Evolutionary conservation across 306 rosid genomes (phyloP).

Genomic region (Malus orientalis): DNA sequence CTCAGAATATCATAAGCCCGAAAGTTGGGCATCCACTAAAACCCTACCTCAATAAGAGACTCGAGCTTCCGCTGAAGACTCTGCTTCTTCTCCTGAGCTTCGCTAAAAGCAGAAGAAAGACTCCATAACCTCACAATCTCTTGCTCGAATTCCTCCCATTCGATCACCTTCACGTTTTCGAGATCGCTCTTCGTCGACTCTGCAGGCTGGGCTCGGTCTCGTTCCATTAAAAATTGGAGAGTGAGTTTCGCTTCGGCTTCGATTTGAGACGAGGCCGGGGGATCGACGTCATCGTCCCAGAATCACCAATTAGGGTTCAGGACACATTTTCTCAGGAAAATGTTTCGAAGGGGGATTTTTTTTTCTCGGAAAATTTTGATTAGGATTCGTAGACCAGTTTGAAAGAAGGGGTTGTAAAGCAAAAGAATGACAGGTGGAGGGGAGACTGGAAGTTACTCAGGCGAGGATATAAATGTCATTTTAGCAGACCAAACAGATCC

Average conservation of each 20-base stretch:
- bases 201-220: conserved; percentile 17
- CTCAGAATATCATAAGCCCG: neutral
- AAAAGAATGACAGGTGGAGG: neutral
- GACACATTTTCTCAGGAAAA: conserved; percentile 25
- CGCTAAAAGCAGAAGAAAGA: conserved; percentile 66
- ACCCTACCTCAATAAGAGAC: conserved; percentile 58
- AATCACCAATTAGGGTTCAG: conserved; percentile 16
- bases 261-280: conserved; percentile 16
- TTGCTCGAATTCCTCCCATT: conserved; percentile 87
- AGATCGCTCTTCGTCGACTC: conserved; percentile 31
- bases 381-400: neutral
- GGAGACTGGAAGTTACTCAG: neutral
- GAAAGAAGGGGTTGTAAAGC: neutral
- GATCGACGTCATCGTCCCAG: conserved; percentile 68
- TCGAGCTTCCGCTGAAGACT: conserved; percentile 53
- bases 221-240: conserved; percentile 45
- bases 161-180: conserved; percentile 41
- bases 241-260: neutral
- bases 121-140: conserved; percentile 76
- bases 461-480: neutral
- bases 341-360: neutral
- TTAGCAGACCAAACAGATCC: neutral
- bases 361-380: conserved; percentile 7
- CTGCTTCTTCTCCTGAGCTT: conserved; percentile 55
- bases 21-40: conserved; percentile 9